Percentiles rank a stretch among this genome's conserved stretches.
Conservation (phyloP, 2,329 filamentous ascomycete species). For the Trichoderma atrobrunneum region DNA sequence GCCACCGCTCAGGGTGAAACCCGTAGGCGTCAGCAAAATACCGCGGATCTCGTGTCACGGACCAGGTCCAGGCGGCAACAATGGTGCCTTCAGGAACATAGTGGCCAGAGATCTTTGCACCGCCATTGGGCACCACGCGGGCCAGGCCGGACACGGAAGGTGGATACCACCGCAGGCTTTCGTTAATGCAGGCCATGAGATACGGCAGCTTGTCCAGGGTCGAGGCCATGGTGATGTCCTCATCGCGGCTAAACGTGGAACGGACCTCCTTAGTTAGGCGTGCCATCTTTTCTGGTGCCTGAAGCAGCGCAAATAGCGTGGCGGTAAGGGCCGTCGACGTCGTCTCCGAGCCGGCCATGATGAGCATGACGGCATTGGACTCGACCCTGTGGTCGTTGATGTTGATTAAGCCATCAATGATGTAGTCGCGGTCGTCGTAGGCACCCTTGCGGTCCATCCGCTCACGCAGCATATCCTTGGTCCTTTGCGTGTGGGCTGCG, state of each 20-base stretch:
- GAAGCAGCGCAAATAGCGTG: conserved; percentile 29
- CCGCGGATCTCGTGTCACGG: conserved; percentile 21
- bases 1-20: conserved; percentile 40
- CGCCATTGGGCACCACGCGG: conserved; percentile 30
- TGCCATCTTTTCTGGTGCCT: conserved; percentile 29
- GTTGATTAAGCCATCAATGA: too few relatives aligned
- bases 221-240: conserved; percentile 20
- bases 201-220: conserved; percentile 32
- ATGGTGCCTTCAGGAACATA: conserved; percentile 31
- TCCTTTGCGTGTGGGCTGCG: too few relatives aligned
- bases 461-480: neutral
- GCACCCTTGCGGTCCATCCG: neutral
- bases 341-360: conserved; percentile 34
- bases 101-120: conserved; percentile 31
- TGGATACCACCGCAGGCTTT: conserved; percentile 47
- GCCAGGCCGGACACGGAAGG: conserved; percentile 40
- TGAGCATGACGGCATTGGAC: conserved; percentile 20
- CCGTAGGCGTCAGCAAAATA: conserved; percentile 33
- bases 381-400: neutral
- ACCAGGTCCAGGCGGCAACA: conserved; percentile 20
- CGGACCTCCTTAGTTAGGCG: conserved; percentile 36
- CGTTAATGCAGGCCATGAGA: conserved; percentile 49
- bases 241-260: conserved; percentile 7
- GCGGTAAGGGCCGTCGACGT: conserved; percentile 32
- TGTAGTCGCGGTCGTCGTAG: too few relatives aligned